Evolutionary conservation across 2,329 filamentous ascomycete genomes (phyloP).

Genomic region (Trichoderma endophyticum): DNA sequence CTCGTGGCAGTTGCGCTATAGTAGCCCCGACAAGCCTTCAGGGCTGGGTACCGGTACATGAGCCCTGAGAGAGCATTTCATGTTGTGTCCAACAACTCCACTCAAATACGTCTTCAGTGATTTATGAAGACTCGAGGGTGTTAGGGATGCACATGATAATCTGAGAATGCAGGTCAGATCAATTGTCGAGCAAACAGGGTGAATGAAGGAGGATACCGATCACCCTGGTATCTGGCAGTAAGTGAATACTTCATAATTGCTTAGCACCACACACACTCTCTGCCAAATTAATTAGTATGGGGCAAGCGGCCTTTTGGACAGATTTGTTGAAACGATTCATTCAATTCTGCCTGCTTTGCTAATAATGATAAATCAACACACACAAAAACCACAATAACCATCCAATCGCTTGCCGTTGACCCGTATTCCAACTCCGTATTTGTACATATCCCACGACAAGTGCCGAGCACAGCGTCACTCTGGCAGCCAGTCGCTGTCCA

Average conservation of each 20-base stretch:
- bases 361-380: not conserved
- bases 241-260: no score
- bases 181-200: not conserved
- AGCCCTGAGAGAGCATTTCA: no score
- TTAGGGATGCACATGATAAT: no score
- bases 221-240: no score
- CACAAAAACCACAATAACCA: not conserved
- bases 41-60: no score
- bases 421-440: not conserved
- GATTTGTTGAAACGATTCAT: not conserved
- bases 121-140: no score
- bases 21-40: not conserved
- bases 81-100: no score
- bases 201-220: not conserved
- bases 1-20: not conserved
- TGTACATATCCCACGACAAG: not conserved
- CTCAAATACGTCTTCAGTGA: no score
- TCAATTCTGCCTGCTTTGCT: not conserved
- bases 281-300: not conserved
- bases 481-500: conserved; percentile 11
- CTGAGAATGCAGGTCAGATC: not conserved
- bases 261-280: not conserved
- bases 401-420: not conserved
- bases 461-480: not conserved
- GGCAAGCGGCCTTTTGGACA: not conserved